Evolutionary conservation across 768 basidiomycete genomes (phyloP).

Genomic region (Pleurotus citrinopileatus): DNA sequence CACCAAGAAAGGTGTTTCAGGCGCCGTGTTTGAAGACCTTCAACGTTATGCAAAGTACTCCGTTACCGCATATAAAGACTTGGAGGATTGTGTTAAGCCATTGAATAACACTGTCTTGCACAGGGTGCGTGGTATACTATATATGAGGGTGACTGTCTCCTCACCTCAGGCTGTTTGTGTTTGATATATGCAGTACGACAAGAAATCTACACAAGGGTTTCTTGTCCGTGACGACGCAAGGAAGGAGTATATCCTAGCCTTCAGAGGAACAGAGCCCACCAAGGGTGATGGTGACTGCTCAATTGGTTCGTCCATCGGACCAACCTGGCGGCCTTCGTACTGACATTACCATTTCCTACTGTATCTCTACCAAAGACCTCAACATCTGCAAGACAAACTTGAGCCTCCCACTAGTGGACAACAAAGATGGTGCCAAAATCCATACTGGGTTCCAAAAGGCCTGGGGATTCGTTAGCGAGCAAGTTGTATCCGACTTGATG

Average conservation of each 20-base stretch:
- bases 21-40: not conserved
- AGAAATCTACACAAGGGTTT: not conserved
- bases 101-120: constrained; percentile 5
- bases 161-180: not conserved
- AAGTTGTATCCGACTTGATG: not conserved
- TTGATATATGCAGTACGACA: not conserved
- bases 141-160: too few species aligned
- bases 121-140: not conserved
- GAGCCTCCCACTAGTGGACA: not conserved
- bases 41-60: constrained; percentile 6
- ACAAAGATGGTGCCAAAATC: not conserved
- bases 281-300: not conserved
- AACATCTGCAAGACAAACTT: not conserved
- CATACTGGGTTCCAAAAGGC: not conserved
- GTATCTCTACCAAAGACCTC: not conserved
- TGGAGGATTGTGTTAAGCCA: constrained; percentile 6
- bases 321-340: not conserved
- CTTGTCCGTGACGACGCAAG: not conserved
- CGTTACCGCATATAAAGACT: constrained; percentile 1
- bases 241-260: not conserved
- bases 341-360: too few species aligned
- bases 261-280: not conserved
- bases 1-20: not conserved
- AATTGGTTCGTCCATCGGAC: not conserved
- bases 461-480: not conserved